phyloP scores from a whole-genome alignment of 352 stramenopile species.

The Pilasporangium apinafurcum region DNA sequence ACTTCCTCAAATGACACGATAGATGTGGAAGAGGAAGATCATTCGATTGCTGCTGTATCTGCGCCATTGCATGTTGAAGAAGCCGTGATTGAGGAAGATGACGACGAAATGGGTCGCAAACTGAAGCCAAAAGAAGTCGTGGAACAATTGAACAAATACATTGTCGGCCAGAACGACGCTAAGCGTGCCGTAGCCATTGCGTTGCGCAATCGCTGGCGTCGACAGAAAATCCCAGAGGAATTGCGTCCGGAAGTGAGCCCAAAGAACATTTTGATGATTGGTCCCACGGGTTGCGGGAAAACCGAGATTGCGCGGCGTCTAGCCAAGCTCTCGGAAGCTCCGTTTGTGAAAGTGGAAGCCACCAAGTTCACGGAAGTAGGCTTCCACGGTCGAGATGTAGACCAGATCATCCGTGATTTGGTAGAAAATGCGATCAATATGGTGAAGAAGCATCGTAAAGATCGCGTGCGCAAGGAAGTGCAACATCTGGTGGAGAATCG shows the following conservation, averaged over 20 bases:
- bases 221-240: constrained; percentile 92
- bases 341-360: constrained; percentile 98
- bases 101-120: constrained; percentile 69
- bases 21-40: constrained; percentile 13
- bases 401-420: constrained; percentile 99
- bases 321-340: constrained; percentile 95
- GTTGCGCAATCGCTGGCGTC: constrained; percentile 97
- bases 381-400: constrained; percentile 98
- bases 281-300: constrained; percentile 97
- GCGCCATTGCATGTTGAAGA: constrained; percentile 22
- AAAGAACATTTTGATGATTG: constrained; percentile 99
- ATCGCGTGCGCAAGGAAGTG: constrained; percentile 91
- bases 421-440: constrained; percentile 97
- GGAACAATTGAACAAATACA: constrained; percentile 95
- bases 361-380: constrained; percentile 99
- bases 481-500: constrained; percentile 91
- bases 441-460: constrained; percentile 93
- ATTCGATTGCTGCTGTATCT: constrained; percentile 1
- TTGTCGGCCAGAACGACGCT: constrained; percentile 95
- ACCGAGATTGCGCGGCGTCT: constrained; percentile 98
- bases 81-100: constrained; percentile 8
- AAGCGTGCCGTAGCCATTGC: constrained; percentile 98
- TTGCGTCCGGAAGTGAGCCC: constrained; percentile 90
- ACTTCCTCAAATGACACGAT: constrained; percentile 11
- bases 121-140: constrained; percentile 93